Base-by-base conservation (phyloP, 441 rosid species). In the Croton laevigatus region DNA sequence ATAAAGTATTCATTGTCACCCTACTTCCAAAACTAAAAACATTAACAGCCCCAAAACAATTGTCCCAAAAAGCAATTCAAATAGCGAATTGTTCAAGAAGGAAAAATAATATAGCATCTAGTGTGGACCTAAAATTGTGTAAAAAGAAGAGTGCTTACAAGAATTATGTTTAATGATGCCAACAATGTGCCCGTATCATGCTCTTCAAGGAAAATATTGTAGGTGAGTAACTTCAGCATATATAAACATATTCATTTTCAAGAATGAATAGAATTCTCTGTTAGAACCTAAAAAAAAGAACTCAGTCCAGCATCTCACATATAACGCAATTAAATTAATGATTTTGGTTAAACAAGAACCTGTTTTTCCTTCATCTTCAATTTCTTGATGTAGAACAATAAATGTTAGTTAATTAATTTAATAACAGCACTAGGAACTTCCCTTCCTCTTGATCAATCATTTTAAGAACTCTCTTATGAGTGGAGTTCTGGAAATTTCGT, bases 221-320 rank as follows among this genome's bases (percentile, higher is more conserved):
- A 59, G 17, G 62, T 13, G 10, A 76, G 54, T 40, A 61, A 22
- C 34, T 76, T 36, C 14, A 62, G 59, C 45, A 67, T 22, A 42
- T 36, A 53, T 19, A 57, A 55, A 69, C 51, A 7, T 64, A 73
- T 22, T 37, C 16, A 45, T 44, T 69, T n/a, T 62, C 36, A 57
- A 62, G 67, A 66, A 78, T 89, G 93, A 27, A 80, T 71, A 75
- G 82, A 27, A 27, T 27, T 2, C 2, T 27, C 32, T 27, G 1
- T 27, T 27, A 27, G 32, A 27, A 27, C 32, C 32, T 27, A 1
- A 27, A 27, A 27, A 27, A 27, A 27, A 27, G 32, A 27, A 27
- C 32, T 27, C 32, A 27, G 32, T 27, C 32, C 32, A 27, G 32
- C 2, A 27, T 27, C 32, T 27, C 32, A 27, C 32, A 27, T 2